These are phyloP conservation scores for Hanseniaspora mollemarum DNA, from an alignment of 805 yeast species.

Conservation along the genomic window DNA sequence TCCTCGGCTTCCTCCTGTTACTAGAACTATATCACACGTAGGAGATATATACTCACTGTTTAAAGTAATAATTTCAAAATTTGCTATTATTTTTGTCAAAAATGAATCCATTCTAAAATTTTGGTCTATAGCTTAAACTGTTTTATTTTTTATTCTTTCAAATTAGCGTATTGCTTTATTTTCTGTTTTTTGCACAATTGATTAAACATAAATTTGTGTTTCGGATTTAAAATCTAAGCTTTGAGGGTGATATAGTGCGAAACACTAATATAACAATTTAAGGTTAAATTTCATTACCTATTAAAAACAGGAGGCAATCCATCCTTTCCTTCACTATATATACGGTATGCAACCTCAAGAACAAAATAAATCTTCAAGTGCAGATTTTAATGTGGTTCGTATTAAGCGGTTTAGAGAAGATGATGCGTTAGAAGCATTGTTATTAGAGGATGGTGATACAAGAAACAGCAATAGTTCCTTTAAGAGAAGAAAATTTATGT, in stretches of 20 bases:
- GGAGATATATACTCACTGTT: neutral
- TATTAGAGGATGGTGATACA: constrained; percentile 20
- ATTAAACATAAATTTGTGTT: neutral
- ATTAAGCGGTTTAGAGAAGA: constrained; percentile 79
- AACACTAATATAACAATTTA: too few relatives aligned
- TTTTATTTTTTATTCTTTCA: too few relatives aligned
- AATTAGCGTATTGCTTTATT: neutral
- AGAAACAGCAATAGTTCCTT: constrained; percentile 18
- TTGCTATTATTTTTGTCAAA: neutral
- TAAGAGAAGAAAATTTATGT: constrained; percentile 31
- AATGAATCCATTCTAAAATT: too few relatives aligned
- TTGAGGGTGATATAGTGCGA: too few relatives aligned
- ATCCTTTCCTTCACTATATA: too few relatives aligned
- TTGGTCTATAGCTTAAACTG: neutral
- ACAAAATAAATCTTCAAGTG: neutral
- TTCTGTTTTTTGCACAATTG: neutral
- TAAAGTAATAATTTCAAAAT: neutral
- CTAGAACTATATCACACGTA: constrained; percentile 47
- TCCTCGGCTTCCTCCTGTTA: constrained; percentile 81
- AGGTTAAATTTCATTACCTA: neutral
- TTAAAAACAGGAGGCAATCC: too few relatives aligned
- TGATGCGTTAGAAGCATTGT: constrained; percentile 69
- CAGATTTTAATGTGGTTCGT: constrained; percentile 38
- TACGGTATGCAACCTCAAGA: neutral
- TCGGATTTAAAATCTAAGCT: neutral